Evolutionary conservation across 2,329 filamentous ascomycete species (phyloP), one percentile per base, ranked within the genome.

Genomic region (Cladophialophora psammophila): DNA sequence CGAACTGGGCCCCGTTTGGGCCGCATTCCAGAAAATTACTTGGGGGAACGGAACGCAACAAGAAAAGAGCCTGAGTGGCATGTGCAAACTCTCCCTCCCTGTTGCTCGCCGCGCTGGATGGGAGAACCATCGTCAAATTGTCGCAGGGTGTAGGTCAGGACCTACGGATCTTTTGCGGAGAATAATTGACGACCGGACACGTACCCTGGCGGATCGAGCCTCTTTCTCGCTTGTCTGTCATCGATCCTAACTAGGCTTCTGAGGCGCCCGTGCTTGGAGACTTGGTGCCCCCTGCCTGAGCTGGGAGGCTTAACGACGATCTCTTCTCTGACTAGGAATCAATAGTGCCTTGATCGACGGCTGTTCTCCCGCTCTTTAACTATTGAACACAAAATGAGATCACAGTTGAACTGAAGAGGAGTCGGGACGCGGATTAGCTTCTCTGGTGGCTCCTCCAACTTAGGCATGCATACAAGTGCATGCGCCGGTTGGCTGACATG

Each of bases 321-420:
- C 64, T 69, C 55, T 58, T 50, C 45, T 31, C 34, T 35, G 8
- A 26, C 20, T n/a, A 42, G 53, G 35, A 64, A 48, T 60, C 65
- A 67, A 69, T 67, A 69, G 68, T 64, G 58, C 48, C 60, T 34
- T 48, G 56, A 36, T 38, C 32, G 48, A 60, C 54, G 48, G 36
- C 32, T 38, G 26, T 54, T 63, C 48, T 40, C 58, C 68, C 40
- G 54, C 18, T n/a, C 38, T 38, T 65, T 40, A 52, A 65, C 68
- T 70, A 70, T 70, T 63, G 68, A 70, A 70, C 50, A 65, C 56
- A 61, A 68, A 70, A 63, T 65, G 55, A 70, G 64, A 70, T 70
- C 48, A 67, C 62, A 13, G 64, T 62, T 40, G 45, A 53, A 35
- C 34, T 38, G 48, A 32, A 40, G 18, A 36, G 35, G 35, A 38